Base-by-base conservation (phyloP, 1,284 basidiomycete genomes). In the Dichomitus squalens region DNA sequence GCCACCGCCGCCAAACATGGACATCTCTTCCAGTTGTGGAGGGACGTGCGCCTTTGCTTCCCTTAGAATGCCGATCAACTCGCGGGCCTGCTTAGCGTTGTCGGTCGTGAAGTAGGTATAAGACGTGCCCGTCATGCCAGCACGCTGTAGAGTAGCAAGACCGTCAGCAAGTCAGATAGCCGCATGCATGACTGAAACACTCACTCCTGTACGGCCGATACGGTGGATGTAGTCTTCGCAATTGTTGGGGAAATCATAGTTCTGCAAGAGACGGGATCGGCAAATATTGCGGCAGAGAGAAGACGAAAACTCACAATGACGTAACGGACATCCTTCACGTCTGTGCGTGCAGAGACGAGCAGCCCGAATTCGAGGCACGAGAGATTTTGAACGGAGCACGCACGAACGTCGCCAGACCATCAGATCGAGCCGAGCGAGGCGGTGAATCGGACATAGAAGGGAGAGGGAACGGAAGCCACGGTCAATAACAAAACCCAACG, bases 31-130 rank as follows among this genome's bases (percentile, higher is more conserved):
- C 2, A 99, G 81, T 72, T 96, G 93, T 53, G 91, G 85, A 21
- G 96, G 95, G 25, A 99, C 81, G 49, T 83, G 80, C 33, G 95
- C 88, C 73, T 96, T 96, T 48, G 95, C 93, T 76, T 99, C 96
- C 63, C 85, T 83, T 61, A 99, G 78, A 66, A 99, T 98, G 64
- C 77, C 82, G 56, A 98, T 79, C 14, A 99, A 84, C 71, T 99
- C 96, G 49, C 95, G 90, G 16, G 96, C 95, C 65, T 87, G 88
- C 79, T 96, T 97, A 58, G 93, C 89, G 76, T 96, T 98, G 70
- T 97, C 93, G 51, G 90, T 90, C 54, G 93, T 96, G 78, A 99
- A 96, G 83, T 96, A 98, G 11, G 95, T 98, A 78, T 93, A 97
- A 4, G 95, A 94, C 34, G 88, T 92, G 66, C 95, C 94, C 73